Evolutionary conservation across 169 alveolate genomes (phyloP).

Genomic region (Plasmodium cynomolgi): DNA sequence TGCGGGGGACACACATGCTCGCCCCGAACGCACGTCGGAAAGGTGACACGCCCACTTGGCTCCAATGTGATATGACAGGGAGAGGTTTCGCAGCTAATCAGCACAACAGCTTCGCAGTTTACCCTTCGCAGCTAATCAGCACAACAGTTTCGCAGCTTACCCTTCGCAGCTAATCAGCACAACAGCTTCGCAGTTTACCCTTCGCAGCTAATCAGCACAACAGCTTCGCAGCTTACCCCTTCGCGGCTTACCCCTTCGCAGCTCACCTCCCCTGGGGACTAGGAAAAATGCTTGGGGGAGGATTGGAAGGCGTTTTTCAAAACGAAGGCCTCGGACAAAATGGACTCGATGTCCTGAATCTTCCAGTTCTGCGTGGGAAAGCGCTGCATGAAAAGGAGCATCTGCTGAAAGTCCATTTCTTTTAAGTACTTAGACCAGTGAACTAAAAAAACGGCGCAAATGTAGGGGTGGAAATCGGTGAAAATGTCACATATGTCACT

Average conservation of each 20-base stretch:
- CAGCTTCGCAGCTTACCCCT: too few relatives aligned
- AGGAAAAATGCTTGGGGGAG: conserved; percentile 70
- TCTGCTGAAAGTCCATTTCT: conserved; percentile 91
- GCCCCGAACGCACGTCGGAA: not conserved
- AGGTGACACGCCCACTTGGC: not conserved
- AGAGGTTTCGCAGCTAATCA: not conserved
- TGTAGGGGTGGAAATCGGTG: conserved; percentile 91
- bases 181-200: not conserved
- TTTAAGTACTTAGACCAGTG: conserved; percentile 90
- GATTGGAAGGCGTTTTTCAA: conserved; percentile 69
- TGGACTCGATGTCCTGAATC: conserved; percentile 90
- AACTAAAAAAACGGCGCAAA: conserved; percentile 89
- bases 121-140: too few relatives aligned
- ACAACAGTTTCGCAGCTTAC: not conserved
- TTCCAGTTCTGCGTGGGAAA: conserved; percentile 91
- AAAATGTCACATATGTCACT: conserved; percentile 90
- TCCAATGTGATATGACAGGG: not conserved
- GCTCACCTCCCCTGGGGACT: not conserved
- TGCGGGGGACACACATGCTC: not conserved
- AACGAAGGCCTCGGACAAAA: conserved; percentile 91
- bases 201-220: too few relatives aligned
- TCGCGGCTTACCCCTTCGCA: not conserved
- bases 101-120: not conserved
- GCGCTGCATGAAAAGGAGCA: conserved; percentile 91
- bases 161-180: not conserved